Evolutionary conservation across 2,329 filamentous ascomycete genomes (phyloP), one percentile per base, ranked within the genome.

Genomic region (Rutstroemia sp.): DNA sequence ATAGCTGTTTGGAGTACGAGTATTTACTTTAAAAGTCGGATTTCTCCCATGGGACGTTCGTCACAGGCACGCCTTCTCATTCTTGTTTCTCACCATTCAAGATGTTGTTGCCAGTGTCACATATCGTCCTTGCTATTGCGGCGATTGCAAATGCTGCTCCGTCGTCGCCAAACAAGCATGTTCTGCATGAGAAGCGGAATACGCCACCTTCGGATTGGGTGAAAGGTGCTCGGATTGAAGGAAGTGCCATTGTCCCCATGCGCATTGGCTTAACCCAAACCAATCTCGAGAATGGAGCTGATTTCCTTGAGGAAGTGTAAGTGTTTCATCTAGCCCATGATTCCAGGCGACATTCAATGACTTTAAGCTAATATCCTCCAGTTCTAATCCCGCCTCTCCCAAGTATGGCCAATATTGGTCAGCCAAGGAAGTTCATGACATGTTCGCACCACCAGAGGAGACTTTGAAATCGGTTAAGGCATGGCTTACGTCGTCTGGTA

Each of bases 221-320:
- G 2, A 65, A 63, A 25, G 57, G 49, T 12, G 57, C 52, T 49
- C 60, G 57, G 16, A 54, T 64, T 19, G 55, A 63, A 30, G 21
- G 57, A 25, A 54, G 52, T 56, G 58, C 61, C 14, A 57, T 61
- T 21, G 61, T 77, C 36, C 74, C 75, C 2, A 72, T 77, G 61
- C 69, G 73, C 12, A 75, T 77, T 58, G 75, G 73, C 8, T 60
- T 77, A 51, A 70, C 69, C 3, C 75, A 77, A 61, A 68, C 66
- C 12, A 76, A 76, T 53, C 61, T 78, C 16, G 70, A 76, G 8
- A 68, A 70, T 12, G 75, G 73, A 5, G 64, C 72, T 60, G 71
- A 73, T 40, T 67, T 68, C 23, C 65, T 76, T 19, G 73, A 73
- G 72, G 72, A 73, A 50, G 58, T 68, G 59, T 63, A 54, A 46